These are phyloP conservation scores for Metschnikowia corniflorae DNA, from an alignment of 805 yeast species.

Conservation along the genomic window DNA sequence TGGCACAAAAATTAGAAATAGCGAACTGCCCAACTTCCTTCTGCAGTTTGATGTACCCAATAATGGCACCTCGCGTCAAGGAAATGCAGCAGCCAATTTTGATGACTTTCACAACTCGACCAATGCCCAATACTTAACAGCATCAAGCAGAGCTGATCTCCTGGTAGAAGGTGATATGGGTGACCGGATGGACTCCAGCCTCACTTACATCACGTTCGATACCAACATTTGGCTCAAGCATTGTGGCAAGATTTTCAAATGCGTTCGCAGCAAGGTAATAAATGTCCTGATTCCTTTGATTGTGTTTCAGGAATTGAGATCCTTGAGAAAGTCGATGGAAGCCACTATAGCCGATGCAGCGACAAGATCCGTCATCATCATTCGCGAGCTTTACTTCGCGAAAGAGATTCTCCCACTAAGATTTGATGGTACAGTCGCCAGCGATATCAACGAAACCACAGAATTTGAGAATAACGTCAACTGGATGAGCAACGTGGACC, in stretches of 20 bases:
- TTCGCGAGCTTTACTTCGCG: constrained; percentile 61
- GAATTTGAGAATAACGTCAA: constrained; percentile 71
- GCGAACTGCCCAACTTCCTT: constrained; percentile 9
- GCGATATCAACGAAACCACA: constrained; percentile 64
- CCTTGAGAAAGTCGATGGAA: constrained; percentile 66
- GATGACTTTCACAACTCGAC: constrained; percentile 26
- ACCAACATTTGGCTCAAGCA: constrained; percentile 81
- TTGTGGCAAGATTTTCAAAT: constrained; percentile 71
- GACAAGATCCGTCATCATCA: constrained; percentile 71
- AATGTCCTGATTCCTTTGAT: constrained; percentile 66
- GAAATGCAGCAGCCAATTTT: constrained; percentile 8
- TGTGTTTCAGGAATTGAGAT: constrained; percentile 73
- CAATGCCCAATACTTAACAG: constrained; percentile 20
- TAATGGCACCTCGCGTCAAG: constrained; percentile 5
- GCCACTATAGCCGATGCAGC: constrained; percentile 76
- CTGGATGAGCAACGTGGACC: constrained; percentile 73
- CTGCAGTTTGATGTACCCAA: constrained; percentile 9
- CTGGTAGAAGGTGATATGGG: constrained; percentile 49
- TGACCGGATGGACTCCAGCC: constrained; percentile 51
- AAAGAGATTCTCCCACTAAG: constrained; percentile 56
- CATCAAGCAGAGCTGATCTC: constrained; percentile 9
- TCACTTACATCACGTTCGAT: constrained; percentile 63
- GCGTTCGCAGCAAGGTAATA: constrained; percentile 57
- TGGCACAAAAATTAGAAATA: background rate
- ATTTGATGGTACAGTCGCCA: constrained; percentile 66